Evolutionary conservation across 2,329 filamentous ascomycete genomes (phyloP).

Genomic region (Colletotrichum sp.): DNA sequence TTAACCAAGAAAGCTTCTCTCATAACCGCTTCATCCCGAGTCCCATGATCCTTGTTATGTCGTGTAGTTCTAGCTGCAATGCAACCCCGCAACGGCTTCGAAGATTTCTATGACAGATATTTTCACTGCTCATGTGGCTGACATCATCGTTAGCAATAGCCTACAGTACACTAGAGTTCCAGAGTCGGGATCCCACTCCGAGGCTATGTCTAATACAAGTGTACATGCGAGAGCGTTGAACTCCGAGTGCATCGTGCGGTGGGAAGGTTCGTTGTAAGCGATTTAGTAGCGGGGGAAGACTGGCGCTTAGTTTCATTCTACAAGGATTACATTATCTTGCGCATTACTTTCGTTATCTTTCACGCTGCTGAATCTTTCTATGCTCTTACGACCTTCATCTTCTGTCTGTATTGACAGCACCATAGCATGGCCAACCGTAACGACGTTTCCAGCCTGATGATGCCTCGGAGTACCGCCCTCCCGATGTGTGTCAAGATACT

Average conservation of each 20-base stretch:
- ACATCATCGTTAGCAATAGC: background rate
- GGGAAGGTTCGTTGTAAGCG: background rate
- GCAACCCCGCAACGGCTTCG: background rate
- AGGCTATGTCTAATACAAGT: background rate
- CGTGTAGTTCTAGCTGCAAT: background rate
- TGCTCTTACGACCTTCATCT: fast-evolving
- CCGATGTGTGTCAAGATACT: background rate
- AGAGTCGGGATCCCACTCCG: background rate
- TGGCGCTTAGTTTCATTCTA: background rate
- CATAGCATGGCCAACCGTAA: background rate
- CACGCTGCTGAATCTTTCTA: background rate
- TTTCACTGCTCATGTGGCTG: background rate
- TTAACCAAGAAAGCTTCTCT: background rate
- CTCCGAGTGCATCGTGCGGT: background rate
- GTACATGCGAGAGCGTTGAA: background rate
- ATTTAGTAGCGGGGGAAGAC: background rate
- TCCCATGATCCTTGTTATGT: background rate
- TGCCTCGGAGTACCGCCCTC: background rate
- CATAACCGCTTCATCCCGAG: background rate
- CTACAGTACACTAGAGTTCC: background rate
- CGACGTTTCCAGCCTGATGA: background rate
- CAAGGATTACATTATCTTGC: background rate
- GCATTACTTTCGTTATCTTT: background rate
- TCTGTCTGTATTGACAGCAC: background rate
- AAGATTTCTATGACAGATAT: background rate